A percentile compares a stretch with the other conserved stretches of the same genome.
Conservation (phyloP, 768 basidiomycete species). For the Trichaptum fuscoviolaceum region DNA sequence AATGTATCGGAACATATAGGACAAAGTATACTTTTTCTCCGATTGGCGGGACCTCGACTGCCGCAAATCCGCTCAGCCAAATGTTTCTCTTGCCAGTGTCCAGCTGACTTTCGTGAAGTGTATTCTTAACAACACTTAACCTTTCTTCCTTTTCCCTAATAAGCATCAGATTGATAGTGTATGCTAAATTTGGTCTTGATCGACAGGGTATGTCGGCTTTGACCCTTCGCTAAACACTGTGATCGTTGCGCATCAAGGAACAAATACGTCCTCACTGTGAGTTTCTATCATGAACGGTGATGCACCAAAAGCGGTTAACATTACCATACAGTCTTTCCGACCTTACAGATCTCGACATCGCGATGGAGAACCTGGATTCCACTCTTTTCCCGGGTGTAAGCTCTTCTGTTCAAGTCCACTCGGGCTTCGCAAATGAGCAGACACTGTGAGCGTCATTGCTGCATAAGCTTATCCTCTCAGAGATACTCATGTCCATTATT, state of each 20-base stretch:
- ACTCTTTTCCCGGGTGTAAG: conserved; percentile 46
- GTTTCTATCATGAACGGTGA: background rate
- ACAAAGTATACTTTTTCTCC: too few species aligned
- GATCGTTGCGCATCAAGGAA: conserved; percentile 35
- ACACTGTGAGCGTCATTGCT: conserved; percentile 28
- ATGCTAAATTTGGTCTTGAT: background rate
- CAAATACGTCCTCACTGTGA: conserved; percentile 27
- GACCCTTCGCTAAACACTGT: conserved; percentile 32
- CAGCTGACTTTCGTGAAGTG: background rate
- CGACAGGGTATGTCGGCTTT: conserved; percentile 50
- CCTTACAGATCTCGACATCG: conserved; percentile 39
- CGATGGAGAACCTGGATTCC: conserved; percentile 28
- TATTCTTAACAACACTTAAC: background rate
- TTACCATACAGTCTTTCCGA: conserved; percentile 24
- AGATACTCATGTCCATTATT: conserved; percentile 32
- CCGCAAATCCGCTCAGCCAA: background rate
- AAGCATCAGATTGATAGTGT: background rate
- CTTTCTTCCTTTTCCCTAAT: background rate
- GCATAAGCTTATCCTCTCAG: background rate
- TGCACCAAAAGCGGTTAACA: conserved; percentile 1
- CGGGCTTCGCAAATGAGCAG: conserved; percentile 43
- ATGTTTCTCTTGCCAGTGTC: background rate
- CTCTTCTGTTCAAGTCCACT: conserved; percentile 37
- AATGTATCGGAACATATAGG: background rate
- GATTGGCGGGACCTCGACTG: background rate